Conservation (phyloP, 2,329 filamentous ascomycete species). For the Akanthomyces muscarius region DNA sequence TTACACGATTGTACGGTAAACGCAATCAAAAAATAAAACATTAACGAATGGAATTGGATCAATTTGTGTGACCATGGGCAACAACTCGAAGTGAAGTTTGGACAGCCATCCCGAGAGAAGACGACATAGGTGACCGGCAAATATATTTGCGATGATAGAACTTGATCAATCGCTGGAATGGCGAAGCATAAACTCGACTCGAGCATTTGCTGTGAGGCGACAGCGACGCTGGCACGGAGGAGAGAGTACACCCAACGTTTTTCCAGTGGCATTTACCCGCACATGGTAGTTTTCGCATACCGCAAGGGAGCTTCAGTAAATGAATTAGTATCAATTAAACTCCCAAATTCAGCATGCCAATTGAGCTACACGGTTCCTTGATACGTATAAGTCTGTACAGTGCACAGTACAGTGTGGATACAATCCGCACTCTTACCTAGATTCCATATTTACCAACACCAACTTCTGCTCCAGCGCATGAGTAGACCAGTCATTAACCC, state of each 20-base stretch:
- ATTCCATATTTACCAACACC: background rate
- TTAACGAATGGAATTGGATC: conserved; percentile 36
- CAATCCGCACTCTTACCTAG: conserved; percentile 21
- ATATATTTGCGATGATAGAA: background rate
- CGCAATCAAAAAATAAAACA: conserved; percentile 42
- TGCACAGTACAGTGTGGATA: conserved; percentile 21
- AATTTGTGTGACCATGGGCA: background rate
- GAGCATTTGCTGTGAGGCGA: background rate
- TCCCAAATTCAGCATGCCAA: background rate
- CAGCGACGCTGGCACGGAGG: background rate
- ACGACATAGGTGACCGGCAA: background rate
- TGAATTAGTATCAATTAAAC: background rate
- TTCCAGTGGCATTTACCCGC: background rate
- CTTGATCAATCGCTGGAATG: background rate
- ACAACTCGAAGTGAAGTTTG: background rate
- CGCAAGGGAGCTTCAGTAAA: background rate
- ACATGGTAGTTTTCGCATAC: background rate
- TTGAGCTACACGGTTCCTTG: background rate
- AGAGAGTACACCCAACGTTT: background rate
- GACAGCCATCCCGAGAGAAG: no score
- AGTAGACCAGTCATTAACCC: background rate
- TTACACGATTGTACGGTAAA: conserved; percentile 44
- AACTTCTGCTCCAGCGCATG: conserved; percentile 12
- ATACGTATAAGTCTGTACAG: background rate
- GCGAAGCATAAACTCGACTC: background rate